A percentile compares a stretch with the other conserved stretches of the same genome.
These are phyloP conservation scores for Evernia prunastri DNA, from an alignment of 495 filamentous ascomycete genomes.

Conservation along the genomic window DNA sequence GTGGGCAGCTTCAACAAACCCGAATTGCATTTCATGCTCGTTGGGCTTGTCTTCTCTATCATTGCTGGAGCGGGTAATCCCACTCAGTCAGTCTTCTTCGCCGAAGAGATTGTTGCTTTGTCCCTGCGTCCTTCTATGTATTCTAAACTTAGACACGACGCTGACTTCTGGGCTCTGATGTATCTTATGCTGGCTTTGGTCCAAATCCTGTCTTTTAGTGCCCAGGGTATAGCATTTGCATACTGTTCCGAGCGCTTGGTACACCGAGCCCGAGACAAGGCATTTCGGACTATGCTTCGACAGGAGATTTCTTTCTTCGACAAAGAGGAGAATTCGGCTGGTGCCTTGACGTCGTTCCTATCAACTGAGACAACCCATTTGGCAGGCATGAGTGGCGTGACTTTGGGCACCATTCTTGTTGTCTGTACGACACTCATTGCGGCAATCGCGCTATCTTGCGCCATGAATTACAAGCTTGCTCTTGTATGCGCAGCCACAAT, in stretches of 20 bases:
- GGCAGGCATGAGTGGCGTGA: constrained; percentile 72
- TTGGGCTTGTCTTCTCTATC: constrained; percentile 70
- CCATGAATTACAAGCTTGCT: constrained; percentile 85
- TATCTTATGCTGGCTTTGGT: constrained; percentile 87
- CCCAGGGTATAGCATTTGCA: constrained; percentile 70
- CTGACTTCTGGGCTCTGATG: constrained; percentile 89
- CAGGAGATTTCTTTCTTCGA: constrained; percentile 92
- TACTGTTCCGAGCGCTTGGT: constrained; percentile 79
- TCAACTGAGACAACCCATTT: constrained; percentile 82
- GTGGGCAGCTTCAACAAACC: constrained; percentile 74
- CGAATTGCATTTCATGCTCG: constrained; percentile 65
- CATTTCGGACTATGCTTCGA: constrained; percentile 83
- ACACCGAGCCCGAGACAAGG: constrained; percentile 67
- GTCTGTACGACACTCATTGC: constrained; percentile 67
- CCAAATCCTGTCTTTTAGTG: constrained; percentile 61
- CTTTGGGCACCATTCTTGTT: constrained; percentile 72
- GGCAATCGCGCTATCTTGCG: constrained; percentile 56
- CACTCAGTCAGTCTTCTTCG: constrained; percentile 82
- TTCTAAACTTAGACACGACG: constrained; percentile 53
- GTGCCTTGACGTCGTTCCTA: constrained; percentile 76
- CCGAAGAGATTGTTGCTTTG: constrained; percentile 71
- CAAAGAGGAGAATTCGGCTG: constrained; percentile 73
- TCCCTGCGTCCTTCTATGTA: constrained; percentile 43
- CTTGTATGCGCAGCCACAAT: constrained; percentile 75
- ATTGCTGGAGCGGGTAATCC: constrained; percentile 83